Conservation (phyloP, 1,284 basidiomycete species). For the Rhizopogon hawkerae region DNA sequence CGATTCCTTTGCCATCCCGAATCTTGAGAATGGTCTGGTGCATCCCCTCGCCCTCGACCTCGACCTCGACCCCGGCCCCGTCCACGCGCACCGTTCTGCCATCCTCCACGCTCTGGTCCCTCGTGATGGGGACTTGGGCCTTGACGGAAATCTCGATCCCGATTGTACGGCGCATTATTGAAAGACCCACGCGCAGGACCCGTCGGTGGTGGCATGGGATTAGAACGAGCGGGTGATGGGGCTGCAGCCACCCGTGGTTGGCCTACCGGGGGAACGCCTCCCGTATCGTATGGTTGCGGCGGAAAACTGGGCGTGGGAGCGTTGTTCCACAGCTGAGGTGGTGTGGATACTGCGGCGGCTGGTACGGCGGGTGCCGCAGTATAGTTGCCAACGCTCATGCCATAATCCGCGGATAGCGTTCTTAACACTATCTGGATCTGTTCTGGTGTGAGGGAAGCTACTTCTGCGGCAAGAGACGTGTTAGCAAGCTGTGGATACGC, state of each 20-base stretch:
- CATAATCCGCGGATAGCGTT: constrained; percentile 31
- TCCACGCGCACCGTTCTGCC: constrained; percentile 22
- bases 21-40: constrained; percentile 38
- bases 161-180: constrained; percentile 21
- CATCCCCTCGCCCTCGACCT: constrained; percentile 32
- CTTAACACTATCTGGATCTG: constrained; percentile 52
- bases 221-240: not conserved
- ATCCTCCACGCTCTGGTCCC: constrained; percentile 18
- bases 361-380: constrained; percentile 14
- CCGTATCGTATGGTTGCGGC: not conserved
- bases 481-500: constrained; percentile 28
- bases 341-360: constrained; percentile 7
- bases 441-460: constrained; percentile 52
- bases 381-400: constrained; percentile 16
- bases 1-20: constrained; percentile 46
- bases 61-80: constrained; percentile 30
- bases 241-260: not conserved
- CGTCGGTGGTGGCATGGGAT: constrained; percentile 1
- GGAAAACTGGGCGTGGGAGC: constrained; percentile 14
- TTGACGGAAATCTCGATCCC: constrained; percentile 14
- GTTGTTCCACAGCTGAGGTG: constrained; percentile 19
- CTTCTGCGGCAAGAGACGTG: constrained; percentile 29
- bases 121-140: constrained; percentile 5
- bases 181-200: constrained; percentile 2
- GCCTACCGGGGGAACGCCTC: not conserved